phyloP scores from a whole-genome alignment of 257 asterid genomes.

The Cinchona pubescens region DNA sequence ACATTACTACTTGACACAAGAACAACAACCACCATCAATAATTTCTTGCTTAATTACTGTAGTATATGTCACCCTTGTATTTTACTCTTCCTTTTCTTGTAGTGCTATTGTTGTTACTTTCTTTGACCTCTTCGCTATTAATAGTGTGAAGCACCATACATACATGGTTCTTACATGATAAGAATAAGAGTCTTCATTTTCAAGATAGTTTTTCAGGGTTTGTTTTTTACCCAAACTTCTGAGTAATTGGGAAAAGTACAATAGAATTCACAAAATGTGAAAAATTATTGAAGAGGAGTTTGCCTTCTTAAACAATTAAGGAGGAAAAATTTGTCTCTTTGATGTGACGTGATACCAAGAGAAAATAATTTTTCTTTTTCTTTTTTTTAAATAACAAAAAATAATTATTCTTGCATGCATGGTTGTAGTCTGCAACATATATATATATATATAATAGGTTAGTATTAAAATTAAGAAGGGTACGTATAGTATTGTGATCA shows the following conservation, averaged over 20 bases:
- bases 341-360: constrained; percentile 19
- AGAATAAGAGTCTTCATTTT: constrained; percentile 9
- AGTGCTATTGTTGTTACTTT: constrained; percentile 8
- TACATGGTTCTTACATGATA: background rate
- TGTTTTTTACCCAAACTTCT: background rate
- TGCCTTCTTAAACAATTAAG: constrained; percentile 7
- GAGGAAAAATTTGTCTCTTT: constrained; percentile 8
- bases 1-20: too few relatives aligned
- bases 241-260: background rate
- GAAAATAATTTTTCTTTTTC: background rate
- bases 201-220: background rate
- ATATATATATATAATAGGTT: constrained; percentile 8
- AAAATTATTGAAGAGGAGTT: constrained; percentile 16
- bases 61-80: background rate
- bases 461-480: background rate
- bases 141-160: background rate
- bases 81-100: constrained; percentile 15
- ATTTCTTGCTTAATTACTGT: background rate
- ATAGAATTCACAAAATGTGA: background rate
- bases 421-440: constrained; percentile 3
- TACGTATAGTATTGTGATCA: background rate
- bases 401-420: constrained; percentile 4
- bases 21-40: background rate
- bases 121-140: constrained; percentile 7
- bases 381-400: too few relatives aligned